Evolutionary conservation across 345 rosid genomes (phyloP), one percentile per base, ranked within the genome.

Genomic region (Rhodamnia rubescens): DNA sequence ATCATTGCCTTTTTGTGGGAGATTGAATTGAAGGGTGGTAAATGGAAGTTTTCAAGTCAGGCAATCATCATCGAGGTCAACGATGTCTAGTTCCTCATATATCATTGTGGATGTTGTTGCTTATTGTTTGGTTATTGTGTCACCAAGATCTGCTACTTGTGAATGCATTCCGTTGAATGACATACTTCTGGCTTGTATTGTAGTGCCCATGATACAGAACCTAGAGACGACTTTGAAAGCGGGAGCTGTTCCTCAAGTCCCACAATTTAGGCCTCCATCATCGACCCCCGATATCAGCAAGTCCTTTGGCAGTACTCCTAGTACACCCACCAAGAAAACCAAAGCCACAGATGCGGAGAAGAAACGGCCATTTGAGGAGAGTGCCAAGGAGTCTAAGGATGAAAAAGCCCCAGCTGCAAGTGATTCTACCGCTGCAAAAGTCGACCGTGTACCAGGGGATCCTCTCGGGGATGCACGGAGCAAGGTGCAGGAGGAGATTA

Each of bases 141-240:
- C 11, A 36, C 26, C 7, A 3, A 21, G 1, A 20, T 64, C 21
- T 64, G 80, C 80, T 69, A 26, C 44, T 53, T 82, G 56, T 52
- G 18, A 42, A 52, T 32, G 32, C 26, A 9, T 32, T 27, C 24
- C n/a, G 18, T 82, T 8, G 40, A 53, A 52, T 51, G 59, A 53
- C 49, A 21, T 74, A 40, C 4, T 54, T 82, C 18, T 51, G n/a
- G 55, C 32, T 84, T 74, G 53, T 29, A 15, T 81, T 55, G 53
- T 90, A 97, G 99, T 96, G 99, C 99, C 99, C 44, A 96, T 97
- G 99, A 92, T 97, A 20, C 98, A 96, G 84, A 95, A 94, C 87
- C 87, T 97, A 24, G 98, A 96, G 88, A 74, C 92, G 32, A 97
- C 99, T 3, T 51, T 96, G 86, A 94, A 85, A 91, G 92, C 95